phyloP scores from a whole-genome alignment of 1,284 basidiomycete species.

The Apiotrichum porosum region DNA sequence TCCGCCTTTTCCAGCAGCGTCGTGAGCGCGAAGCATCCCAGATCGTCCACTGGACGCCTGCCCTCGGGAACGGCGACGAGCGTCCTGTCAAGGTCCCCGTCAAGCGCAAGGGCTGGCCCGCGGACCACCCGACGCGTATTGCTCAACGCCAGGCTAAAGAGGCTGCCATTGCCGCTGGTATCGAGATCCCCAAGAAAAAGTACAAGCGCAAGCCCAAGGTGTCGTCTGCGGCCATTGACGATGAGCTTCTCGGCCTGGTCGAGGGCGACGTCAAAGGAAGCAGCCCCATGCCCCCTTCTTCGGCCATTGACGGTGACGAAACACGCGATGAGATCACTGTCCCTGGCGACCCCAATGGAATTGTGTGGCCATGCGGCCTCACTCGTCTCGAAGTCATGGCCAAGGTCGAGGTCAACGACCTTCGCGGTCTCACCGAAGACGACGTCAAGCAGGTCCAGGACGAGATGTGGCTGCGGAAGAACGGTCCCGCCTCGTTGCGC shows the following conservation, averaged over 20 bases:
- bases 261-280: conserved; percentile 25
- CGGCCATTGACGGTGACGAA: conserved; percentile 14
- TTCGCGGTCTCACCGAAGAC: conserved; percentile 34
- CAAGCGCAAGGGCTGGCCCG: conserved; percentile 31
- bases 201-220: conserved; percentile 24
- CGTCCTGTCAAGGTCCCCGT: conserved; percentile 6
- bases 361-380: conserved; percentile 37
- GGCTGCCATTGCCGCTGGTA: conserved; percentile 23
- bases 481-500: conserved; percentile 27
- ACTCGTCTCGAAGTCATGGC: conserved; percentile 35
- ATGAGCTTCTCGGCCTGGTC: conserved; percentile 41
- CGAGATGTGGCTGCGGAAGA: conserved; percentile 42
- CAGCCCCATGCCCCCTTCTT: conserved; percentile 11
- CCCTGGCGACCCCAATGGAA: conserved; percentile 20
- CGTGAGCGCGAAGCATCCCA: conserved; percentile 35
- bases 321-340: conserved; percentile 8
- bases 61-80: conserved; percentile 9
- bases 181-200: conserved; percentile 20
- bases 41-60: conserved; percentile 18
- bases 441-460: conserved; percentile 46
- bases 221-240: conserved; percentile 27
- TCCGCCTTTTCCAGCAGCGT: conserved; percentile 35
- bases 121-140: conserved; percentile 28
- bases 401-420: conserved; percentile 29
- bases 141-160: conserved; percentile 31